Conservation (phyloP, 441 rosid species). For the Adansonia madagascariensis region DNA sequence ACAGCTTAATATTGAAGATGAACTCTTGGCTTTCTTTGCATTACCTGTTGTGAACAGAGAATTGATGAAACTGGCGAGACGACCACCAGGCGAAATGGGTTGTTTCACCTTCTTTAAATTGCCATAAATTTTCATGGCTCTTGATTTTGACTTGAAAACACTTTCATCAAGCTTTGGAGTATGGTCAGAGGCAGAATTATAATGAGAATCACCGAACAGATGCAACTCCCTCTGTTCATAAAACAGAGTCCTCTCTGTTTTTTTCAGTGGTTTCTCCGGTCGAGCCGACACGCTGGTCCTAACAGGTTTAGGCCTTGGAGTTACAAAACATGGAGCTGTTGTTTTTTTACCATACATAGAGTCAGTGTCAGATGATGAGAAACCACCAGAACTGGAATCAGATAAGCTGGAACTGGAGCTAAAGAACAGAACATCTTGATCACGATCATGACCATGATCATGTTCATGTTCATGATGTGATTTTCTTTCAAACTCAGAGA, state of each 20-base stretch:
- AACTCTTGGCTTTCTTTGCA: slow-evolving; percentile 54
- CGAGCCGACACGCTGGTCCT: slow-evolving; percentile 34
- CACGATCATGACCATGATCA: slow-evolving; percentile 5
- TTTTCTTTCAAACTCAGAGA: slow-evolving; percentile 35
- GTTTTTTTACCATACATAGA: slow-evolving; percentile 48
- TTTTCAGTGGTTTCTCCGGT: slow-evolving; percentile 11
- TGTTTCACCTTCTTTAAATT: slow-evolving; percentile 70
- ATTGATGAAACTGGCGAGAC: slow-evolving; percentile 72
- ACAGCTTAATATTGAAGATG: slow-evolving; percentile 34
- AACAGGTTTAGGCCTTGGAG: slow-evolving; percentile 58
- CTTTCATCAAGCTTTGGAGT: slow-evolving; percentile 44
- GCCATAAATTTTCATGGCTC: slow-evolving; percentile 61
- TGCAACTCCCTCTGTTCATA: slow-evolving; percentile 44
- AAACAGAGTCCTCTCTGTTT: slow-evolving; percentile 43
- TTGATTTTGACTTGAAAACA: slow-evolving; percentile 53
- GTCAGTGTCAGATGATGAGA: slow-evolving; percentile 79
- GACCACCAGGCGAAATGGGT: slow-evolving; percentile 87
- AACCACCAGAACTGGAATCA: slow-evolving; percentile 66
- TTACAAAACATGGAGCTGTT: slow-evolving; percentile 42
- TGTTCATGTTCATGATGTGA: slow-evolving; percentile 34
- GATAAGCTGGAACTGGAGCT: slow-evolving; percentile 71
- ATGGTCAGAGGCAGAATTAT: slow-evolving; percentile 37
- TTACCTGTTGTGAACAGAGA: slow-evolving; percentile 59
- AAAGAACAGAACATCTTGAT: slow-evolving; percentile 49
- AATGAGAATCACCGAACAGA: slow-evolving; percentile 39